These are phyloP conservation scores for Massarina eburnea DNA, from an alignment of 2,329 filamentous ascomycete genomes.

Conservation along the genomic window DNA sequence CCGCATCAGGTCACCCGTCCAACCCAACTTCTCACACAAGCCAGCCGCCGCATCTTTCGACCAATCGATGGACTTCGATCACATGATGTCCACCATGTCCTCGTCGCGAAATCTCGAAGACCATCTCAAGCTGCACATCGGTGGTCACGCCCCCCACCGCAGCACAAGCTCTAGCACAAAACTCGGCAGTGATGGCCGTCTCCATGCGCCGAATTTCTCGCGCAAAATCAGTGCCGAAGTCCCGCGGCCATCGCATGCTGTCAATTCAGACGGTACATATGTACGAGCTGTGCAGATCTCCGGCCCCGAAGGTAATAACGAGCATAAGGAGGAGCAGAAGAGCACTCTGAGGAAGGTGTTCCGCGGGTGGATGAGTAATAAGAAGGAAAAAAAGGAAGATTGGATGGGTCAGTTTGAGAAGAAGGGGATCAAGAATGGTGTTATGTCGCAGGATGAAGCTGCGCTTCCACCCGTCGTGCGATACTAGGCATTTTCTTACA, in stretches of 20 bases:
- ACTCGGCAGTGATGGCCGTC: conserved; percentile 25
- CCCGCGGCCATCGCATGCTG: conserved; percentile 3
- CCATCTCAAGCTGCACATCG: conserved; percentile 14
- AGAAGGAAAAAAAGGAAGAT: conserved; percentile 41
- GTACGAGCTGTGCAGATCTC: conserved; percentile 20
- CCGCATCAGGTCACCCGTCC: conserved; percentile 14
- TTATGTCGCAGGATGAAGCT: conserved; percentile 36
- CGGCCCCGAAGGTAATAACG: neutral
- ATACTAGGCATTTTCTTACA: conserved; percentile 22
- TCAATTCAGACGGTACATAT: conserved; percentile 1
- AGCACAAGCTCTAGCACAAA: conserved; percentile 19
- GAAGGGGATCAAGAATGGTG: conserved; percentile 44
- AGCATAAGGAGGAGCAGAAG: conserved; percentile 30
- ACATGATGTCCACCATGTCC: conserved; percentile 30
- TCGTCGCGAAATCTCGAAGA: conserved; percentile 22
- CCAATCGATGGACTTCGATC: conserved; percentile 16
- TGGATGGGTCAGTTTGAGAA: conserved; percentile 48
- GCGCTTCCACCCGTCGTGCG: conserved; percentile 35
- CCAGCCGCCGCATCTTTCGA: conserved; percentile 2
- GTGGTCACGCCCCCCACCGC: conserved; percentile 18
- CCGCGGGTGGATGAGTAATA: conserved; percentile 38
- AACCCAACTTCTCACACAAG: conserved; percentile 1
- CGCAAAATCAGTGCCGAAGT: conserved; percentile 36
- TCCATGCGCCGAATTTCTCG: conserved; percentile 29
- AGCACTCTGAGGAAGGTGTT: conserved; percentile 39